Base-by-base conservation (phyloP, 495 filamentous ascomycete genomes). In the Neurospora sp. region DNA sequence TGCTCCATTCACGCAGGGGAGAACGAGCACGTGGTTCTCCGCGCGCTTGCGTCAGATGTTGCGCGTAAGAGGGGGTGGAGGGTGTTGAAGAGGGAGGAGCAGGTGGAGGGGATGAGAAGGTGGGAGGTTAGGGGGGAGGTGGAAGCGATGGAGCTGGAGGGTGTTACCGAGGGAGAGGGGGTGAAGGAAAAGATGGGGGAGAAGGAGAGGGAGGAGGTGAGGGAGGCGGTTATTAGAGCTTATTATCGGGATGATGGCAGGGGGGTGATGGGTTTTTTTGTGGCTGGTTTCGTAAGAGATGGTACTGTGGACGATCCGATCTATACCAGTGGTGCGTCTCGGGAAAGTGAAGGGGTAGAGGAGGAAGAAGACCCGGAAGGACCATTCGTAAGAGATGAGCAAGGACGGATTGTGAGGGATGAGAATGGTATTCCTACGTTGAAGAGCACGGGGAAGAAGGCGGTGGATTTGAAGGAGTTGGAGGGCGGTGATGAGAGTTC, bases 1-100 rank as follows among this genome's bases (percentile, higher is more conserved):
- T 99, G 96, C 79, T 98, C 96, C 0, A 84, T 97, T 35, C 88
- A 97, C 79, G 84, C 89, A 1, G 86, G 90, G 44, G 96, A 99
- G 80, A 98, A 99, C 78, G 96, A 99, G 79, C 79, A 85, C 35
- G 96, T 98, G 0, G 94, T 97, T 9, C 71, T 89, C 20, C 84
- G 86, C 27, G 90, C 94, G 8, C 79, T 98, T 48, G 74, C 77
- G 5, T 92, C 92, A 0, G 82, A 88, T 1, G 80, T 92, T 5
- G 95, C 94, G 1, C 83, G 82, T 69, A 79, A 85, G 69, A 78
- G 89, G 35, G 93, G 95, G 3, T 99, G 96, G 96, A 82, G 87
- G 37, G 84, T 98, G 38, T 77, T 95, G 76, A 83, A 81, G 62
- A 81, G 94, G 18, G 87, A 90, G 37, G 86, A 92, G 76, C 92